A percentile compares a stretch with the other conserved stretches of the same genome.
Conservation (phyloP, 768 basidiomycete species). For the Holtermannia corniformis region DNA sequence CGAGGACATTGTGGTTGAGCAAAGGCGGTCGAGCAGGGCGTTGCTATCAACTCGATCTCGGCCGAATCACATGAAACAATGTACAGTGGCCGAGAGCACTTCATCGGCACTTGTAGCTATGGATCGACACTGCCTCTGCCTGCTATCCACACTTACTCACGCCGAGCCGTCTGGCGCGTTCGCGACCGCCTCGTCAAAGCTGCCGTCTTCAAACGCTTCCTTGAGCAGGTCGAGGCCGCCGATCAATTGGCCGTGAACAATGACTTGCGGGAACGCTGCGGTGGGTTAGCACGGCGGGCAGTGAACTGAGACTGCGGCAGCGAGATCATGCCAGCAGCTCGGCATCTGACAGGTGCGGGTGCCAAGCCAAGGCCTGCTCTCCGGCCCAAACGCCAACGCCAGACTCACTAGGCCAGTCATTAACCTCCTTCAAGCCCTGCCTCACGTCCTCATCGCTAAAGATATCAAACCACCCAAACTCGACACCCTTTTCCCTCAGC, state of each 20-base stretch:
- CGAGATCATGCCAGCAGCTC: no score
- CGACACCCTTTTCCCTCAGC: slow-evolving; percentile 55
- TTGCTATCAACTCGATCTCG: no score
- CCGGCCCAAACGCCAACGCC: background rate
- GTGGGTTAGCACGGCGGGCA: no score
- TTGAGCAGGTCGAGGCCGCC: slow-evolving; percentile 89
- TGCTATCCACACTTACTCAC: background rate
- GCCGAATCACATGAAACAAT: no score
- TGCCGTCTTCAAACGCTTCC: slow-evolving; percentile 75
- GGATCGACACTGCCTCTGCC: no score
- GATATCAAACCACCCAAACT: slow-evolving; percentile 74
- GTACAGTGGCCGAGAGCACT: no score
- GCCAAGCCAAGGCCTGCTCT: no score
- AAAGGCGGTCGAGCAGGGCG: no score
- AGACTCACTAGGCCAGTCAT: slow-evolving; percentile 67
- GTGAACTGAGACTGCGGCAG: no score
- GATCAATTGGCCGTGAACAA: slow-evolving; percentile 69
- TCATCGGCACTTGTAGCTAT: no score
- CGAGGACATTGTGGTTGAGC: no score
- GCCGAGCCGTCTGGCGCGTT: background rate
- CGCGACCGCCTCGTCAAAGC: slow-evolving; percentile 50
- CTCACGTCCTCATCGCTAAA: slow-evolving; percentile 68
- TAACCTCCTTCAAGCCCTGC: slow-evolving; percentile 63
- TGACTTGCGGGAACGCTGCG: slow-evolving; percentile 34
- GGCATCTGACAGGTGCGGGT: no score